Percentiles rank a stretch among this genome's conserved stretches.
phyloP scores from a whole-genome alignment of 768 basidiomycete species.

The Phanerochaete carnosa region DNA sequence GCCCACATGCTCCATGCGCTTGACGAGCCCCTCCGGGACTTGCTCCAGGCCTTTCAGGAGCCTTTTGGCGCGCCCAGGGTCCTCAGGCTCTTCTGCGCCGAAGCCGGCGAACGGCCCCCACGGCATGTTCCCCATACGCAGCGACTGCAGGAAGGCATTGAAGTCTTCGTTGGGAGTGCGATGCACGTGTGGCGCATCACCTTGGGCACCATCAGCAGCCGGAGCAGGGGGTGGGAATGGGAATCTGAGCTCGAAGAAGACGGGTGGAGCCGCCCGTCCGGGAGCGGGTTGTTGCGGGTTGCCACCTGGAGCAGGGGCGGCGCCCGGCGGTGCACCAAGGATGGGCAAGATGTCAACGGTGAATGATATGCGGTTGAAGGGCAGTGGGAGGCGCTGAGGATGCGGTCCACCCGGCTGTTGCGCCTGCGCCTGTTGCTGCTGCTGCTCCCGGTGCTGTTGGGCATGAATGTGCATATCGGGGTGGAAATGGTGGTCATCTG shows the following conservation, averaged over 20 bases:
- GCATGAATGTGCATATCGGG: conserved; percentile 15
- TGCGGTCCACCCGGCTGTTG: not conserved
- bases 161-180: conserved; percentile 10
- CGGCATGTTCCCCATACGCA: conserved; percentile 23
- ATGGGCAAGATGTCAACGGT: not conserved
- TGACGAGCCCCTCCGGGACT: conserved; percentile 64
- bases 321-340: not conserved
- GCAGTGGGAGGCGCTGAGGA: not conserved
- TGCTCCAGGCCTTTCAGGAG: conserved; percentile 62
- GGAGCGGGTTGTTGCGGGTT: not conserved
- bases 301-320: not conserved
- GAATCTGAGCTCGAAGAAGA: not conserved
- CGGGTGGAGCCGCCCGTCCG: not conserved
- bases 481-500: conserved; percentile 21
- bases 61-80: conserved; percentile 63
- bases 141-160: conserved; percentile 19
- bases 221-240: not conserved
- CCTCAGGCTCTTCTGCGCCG: conserved; percentile 43
- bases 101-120: conserved; percentile 22
- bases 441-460: conserved; percentile 6
- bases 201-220: not conserved
- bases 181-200: not conserved
- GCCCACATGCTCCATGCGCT: conserved; percentile 54
- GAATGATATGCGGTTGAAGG: not conserved
- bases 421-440: not conserved